phyloP scores from a whole-genome alignment of 1,139 yeast species.

The Suhomyces guaymorum region DNA sequence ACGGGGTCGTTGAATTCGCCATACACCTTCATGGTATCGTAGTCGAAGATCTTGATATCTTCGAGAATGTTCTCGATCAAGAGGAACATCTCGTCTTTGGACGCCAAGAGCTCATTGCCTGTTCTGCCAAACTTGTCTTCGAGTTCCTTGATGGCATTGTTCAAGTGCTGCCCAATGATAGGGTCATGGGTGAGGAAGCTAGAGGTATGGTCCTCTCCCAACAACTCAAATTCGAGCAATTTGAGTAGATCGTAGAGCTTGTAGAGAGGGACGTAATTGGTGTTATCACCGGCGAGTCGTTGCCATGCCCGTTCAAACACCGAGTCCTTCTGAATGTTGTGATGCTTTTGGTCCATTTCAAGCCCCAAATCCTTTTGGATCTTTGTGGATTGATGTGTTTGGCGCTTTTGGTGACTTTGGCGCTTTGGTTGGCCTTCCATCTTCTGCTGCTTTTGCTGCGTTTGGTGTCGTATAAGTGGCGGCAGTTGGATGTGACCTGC shows the following conservation, averaged over 20 bases:
- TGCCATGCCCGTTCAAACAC: conserved; percentile 15
- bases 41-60: conserved; percentile 18
- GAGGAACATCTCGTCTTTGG: conserved; percentile 16
- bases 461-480: too few species aligned
- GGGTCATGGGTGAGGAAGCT: conserved; percentile 9
- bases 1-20: conserved; percentile 14
- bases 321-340: conserved; percentile 3
- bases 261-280: conserved; percentile 7
- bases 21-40: conserved; percentile 13
- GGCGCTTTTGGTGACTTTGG: too few species aligned
- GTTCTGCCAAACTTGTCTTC: conserved; percentile 9
- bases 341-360: too few species aligned
- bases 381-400: background rate
- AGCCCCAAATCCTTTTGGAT: too few species aligned
- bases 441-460: too few species aligned
- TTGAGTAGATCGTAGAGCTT: conserved; percentile 11
- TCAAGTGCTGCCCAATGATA: conserved; percentile 1
- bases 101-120: conserved; percentile 12
- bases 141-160: conserved; percentile 10
- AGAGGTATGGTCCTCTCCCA: conserved; percentile 6
- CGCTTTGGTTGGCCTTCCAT: too few species aligned
- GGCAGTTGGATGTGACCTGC: too few species aligned
- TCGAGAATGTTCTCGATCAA: conserved; percentile 13
- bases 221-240: conserved; percentile 12
- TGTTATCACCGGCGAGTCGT: too few species aligned